Conservation (phyloP, 306 rosid species). For the Mimosa pudica region DNA sequence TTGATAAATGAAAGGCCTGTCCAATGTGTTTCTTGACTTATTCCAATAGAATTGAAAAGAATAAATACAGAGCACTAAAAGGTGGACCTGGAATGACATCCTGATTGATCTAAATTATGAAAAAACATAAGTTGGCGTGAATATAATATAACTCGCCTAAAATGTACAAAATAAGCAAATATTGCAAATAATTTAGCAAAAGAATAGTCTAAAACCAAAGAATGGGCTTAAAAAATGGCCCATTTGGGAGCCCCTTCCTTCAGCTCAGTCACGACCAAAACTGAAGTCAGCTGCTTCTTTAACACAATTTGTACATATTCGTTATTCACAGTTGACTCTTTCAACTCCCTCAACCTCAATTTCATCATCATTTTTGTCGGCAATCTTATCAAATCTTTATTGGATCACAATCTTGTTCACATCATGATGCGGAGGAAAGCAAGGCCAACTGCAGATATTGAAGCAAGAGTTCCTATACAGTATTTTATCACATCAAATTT, state of each 20-base stretch:
- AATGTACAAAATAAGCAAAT: neutral
- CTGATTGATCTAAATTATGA: neutral
- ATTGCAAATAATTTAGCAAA: slow-evolving; percentile 10
- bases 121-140: neutral
- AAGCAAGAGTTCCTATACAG: slow-evolving; percentile 96
- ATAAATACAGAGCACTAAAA: neutral
- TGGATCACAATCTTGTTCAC: slow-evolving; percentile 44
- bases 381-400: slow-evolving; percentile 22
- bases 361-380: neutral
- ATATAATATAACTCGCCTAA: neutral
- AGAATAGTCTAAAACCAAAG: neutral
- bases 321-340: slow-evolving; percentile 24
- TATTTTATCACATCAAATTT: slow-evolving; percentile 95
- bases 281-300: neutral
- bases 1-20: neutral
- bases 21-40: neutral
- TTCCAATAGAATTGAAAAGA: neutral
- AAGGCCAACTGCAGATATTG: slow-evolving; percentile 94
- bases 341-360: slow-evolving; percentile 2
- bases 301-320: slow-evolving; percentile 1
- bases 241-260: slow-evolving; percentile 5
- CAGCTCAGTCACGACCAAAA: neutral
- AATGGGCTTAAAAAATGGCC: slow-evolving; percentile 17
- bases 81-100: neutral
- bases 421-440: slow-evolving; percentile 82